These are phyloP conservation scores for Oxytropis ochrocephala DNA, from an alignment of 306 rosid species.

Conservation along the genomic window DNA sequence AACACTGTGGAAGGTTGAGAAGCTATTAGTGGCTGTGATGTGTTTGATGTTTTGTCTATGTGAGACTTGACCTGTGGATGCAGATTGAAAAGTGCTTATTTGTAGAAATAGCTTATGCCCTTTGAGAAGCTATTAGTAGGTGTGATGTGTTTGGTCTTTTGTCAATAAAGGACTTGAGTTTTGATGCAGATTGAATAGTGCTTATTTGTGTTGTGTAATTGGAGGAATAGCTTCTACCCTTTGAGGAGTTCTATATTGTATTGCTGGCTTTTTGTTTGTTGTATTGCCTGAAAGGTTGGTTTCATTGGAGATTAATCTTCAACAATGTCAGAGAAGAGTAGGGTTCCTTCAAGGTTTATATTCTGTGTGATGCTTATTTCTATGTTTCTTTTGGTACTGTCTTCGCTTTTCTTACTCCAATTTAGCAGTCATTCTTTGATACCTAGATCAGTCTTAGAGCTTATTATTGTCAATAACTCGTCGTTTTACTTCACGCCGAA, in stretches of 20 bases:
- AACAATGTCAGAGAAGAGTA: slow-evolving; percentile 71
- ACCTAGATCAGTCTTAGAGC: slow-evolving; percentile 71
- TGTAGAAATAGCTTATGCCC: not conserved
- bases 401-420: slow-evolving; percentile 70
- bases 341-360: slow-evolving; percentile 55
- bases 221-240: not conserved
- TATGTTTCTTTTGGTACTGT: slow-evolving; percentile 64
- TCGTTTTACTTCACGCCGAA: slow-evolving; percentile 52
- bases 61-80: slow-evolving; percentile 16
- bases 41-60: not conserved
- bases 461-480: slow-evolving; percentile 57
- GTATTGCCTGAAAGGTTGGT: not conserved
- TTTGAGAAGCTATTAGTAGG: slow-evolving; percentile 1
- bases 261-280: slow-evolving; percentile 9
- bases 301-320: slow-evolving; percentile 9
- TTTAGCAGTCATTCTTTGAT: slow-evolving; percentile 51
- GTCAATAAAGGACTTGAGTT: slow-evolving; percentile 2
- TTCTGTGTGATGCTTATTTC: slow-evolving; percentile 57
- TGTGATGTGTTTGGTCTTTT: not conserved
- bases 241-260: not conserved
- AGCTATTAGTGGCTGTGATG: slow-evolving; percentile 8
- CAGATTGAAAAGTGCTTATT: slow-evolving; percentile 2
- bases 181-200: slow-evolving; percentile 8
- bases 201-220: not conserved
- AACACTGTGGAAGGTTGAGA: slow-evolving; percentile 21